These are phyloP conservation scores for Pyrenophora teres DNA, from an alignment of 2,329 filamentous ascomycete species.

Conservation along the genomic window DNA sequence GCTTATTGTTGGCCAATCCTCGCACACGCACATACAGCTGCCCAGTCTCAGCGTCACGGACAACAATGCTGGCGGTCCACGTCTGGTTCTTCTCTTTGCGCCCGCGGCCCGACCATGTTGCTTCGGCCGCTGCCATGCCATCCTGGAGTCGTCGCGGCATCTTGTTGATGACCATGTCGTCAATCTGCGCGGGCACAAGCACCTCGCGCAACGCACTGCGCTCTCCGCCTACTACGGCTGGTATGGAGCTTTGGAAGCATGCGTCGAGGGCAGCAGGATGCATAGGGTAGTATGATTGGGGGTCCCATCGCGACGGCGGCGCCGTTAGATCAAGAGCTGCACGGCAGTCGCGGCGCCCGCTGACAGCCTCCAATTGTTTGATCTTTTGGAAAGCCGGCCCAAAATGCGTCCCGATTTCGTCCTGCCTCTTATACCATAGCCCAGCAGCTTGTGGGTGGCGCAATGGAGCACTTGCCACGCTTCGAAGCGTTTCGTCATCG, in stretches of 20 bases:
- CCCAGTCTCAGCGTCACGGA: too few species aligned
- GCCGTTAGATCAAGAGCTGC: background rate
- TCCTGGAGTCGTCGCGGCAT: too few species aligned
- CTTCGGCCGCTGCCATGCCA: too few species aligned
- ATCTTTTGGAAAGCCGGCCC: slow-evolving; percentile 23
- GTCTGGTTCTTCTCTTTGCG: too few species aligned
- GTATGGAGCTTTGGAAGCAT: slow-evolving; percentile 32
- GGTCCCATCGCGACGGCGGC: slow-evolving; percentile 13
- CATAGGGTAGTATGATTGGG: slow-evolving; percentile 29
- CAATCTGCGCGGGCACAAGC: slow-evolving; percentile 9
- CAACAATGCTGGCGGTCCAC: too few species aligned
- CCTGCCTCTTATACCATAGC: slow-evolving; percentile 24
- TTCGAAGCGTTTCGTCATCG: too few species aligned
- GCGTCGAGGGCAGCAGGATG: slow-evolving; percentile 38
- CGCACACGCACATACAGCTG: too few species aligned
- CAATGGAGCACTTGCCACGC: too few species aligned
- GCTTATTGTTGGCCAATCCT: too few species aligned
- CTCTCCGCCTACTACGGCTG: slow-evolving; percentile 6
- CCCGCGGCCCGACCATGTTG: too few species aligned
- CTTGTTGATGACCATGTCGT: background rate
- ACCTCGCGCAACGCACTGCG: too few species aligned
- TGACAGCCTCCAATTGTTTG: background rate
- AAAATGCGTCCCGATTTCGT: slow-evolving; percentile 21
- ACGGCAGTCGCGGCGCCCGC: background rate
- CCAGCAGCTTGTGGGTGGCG: background rate